Base-by-base conservation (phyloP, 73 alveolate species). In the Paramecium sonneborni region DNA sequence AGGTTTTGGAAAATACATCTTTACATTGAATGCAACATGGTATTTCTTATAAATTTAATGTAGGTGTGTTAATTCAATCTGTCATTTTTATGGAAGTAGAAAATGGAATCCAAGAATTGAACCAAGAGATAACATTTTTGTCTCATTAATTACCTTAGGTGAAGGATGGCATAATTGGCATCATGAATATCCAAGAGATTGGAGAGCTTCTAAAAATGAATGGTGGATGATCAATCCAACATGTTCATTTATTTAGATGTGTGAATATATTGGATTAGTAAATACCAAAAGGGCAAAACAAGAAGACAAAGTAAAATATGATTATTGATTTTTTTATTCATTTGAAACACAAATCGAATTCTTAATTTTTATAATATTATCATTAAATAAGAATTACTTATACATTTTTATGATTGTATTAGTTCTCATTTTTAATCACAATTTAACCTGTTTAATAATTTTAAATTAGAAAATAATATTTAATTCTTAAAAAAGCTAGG, bases 101-200 rank as follows among this genome's bases (percentile, higher is more conserved):
- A 82, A 92, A 24, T 92, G 86, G 62, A 85, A 92, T 62, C 62
- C 55, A 12, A 34, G 70, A 12, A 92, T 76, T 34, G 85, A 79
- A 67, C 95, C 95, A 18, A 85, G 92, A 55, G 95, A 92, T 24
- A 92, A 76, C 52, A 82, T 76, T 7, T 76, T 76, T 21, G 95
- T 92, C 18, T 46, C 93, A 8, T 35, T 74, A 14, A 26, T 76
- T 23, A 79, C 95, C 20, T 38, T 76, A 52, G 95, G 95, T 32
- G 95, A 92, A 70, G 95, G 95, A 76, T 92, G 95, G 95, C 95
- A 92, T 88, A 92, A 92, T 85, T 92, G 95, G 95, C 95, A 92
- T 79, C 95, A 92, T 56, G 95, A 67, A 68, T 85, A 82, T 74
- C 95, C 95, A 23, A 88, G 94, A 88, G 94, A 88, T 88, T 88